Evolutionary conservation across 192 early-diverging fungal species (phyloP), one percentile per base, ranked within the genome.

Genomic region (Backusella parvicylindrica): DNA sequence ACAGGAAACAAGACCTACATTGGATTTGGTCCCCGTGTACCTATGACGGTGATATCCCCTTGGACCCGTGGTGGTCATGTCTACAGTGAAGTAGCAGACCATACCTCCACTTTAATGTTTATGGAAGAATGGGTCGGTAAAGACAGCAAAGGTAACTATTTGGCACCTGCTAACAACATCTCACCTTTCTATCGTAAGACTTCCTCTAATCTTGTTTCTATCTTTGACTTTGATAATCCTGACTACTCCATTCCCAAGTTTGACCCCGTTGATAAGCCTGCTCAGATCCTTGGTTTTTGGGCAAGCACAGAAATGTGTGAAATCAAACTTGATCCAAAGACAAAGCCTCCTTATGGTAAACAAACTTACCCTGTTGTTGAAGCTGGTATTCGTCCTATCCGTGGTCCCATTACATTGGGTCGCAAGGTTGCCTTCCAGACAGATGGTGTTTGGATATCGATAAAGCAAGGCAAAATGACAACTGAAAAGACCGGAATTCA

Each of bases 41-140:
- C 76, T 23, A 68, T 77, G 53, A 65, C 66, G 6, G 53, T 72
- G 23, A 65, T 77, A 15, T 63, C 49, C 26, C 76, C 76, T 53
- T 77, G 37, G 23, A 64, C 53, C 18, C 49, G 76, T 31, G 76
- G 76, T 68, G 76, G 76, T 1, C 32, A 77, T 41, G 76, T 77
- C 30, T 77, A 73, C 36, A 71, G 71, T 18, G 64, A 73, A 12
- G 76, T 77, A 3, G 36, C 76, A 26, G 76, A 77, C 23, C 76
- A 77, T 21, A 71, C 76, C 18, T 72, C 76, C 3, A 72, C 70
- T 21, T 12, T 77, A 0, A 53, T 30, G 47, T 68, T 77, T 35
- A 40, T 77, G 41, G 76, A 77, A 8, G 64, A 77, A 31, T 77
- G 71, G 70, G 41, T 77, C 32, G 76, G 76, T 21, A 67, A 66